Conservation (phyloP, 768 basidiomycete genomes). For the Pseudohyphozyma bogoriensis region DNA sequence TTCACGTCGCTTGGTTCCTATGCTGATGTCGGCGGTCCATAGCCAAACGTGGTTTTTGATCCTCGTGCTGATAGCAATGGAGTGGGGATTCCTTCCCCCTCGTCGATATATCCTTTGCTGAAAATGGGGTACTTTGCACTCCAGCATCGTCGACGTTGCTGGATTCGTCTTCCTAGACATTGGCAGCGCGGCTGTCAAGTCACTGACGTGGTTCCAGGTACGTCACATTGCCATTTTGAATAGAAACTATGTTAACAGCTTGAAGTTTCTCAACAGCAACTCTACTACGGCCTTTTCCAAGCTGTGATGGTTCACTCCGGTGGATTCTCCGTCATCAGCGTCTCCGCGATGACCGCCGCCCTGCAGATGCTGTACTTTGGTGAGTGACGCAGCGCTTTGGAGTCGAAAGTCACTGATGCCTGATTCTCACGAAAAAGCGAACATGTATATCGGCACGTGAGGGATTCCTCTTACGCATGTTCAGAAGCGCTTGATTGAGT, state of each 20-base stretch:
- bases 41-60: conserved; percentile 22
- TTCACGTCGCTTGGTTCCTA: conserved; percentile 44
- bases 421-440: too few species aligned
- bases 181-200: too few species aligned
- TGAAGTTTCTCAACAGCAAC: conserved; percentile 52
- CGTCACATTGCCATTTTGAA: too few species aligned
- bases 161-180: conserved; percentile 71
- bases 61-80: conserved; percentile 41
- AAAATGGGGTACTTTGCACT: not conserved
- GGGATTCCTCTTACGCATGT: too few species aligned
- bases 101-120: too few species aligned
- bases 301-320: conserved; percentile 66
- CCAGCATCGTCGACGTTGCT: conserved; percentile 56
- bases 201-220: too few species aligned
- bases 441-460: too few species aligned
- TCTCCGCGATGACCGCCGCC: conserved; percentile 67
- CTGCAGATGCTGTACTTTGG: conserved; percentile 71
- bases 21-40: conserved; percentile 43
- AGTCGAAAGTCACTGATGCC: too few species aligned
- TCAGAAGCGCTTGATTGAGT: too few species aligned
- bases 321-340: conserved; percentile 64
- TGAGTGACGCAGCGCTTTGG: conserved; percentile 42
- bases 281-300: conserved; percentile 66
- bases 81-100: conserved; percentile 85
- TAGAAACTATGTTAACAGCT: too few species aligned